These are phyloP conservation scores for Stereum hirsutum DNA, from an alignment of 1,284 basidiomycete genomes.

Conservation along the genomic window DNA sequence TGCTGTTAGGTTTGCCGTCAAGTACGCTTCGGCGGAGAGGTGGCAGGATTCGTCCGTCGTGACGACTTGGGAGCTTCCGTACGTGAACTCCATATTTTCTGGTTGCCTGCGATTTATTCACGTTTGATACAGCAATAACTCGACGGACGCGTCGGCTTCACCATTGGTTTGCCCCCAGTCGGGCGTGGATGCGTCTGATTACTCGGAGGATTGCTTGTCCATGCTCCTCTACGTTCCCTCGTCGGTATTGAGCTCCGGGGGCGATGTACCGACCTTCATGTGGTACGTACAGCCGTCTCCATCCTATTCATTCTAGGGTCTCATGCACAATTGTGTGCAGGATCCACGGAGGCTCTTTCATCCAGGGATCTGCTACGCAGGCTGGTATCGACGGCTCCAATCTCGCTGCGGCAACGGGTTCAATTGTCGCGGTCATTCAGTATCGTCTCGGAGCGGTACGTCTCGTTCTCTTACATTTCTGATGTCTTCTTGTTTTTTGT, in stretches of 20 bases:
- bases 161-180: slow-evolving; percentile 69
- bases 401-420: slow-evolving; percentile 62
- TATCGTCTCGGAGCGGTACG: slow-evolving; percentile 75
- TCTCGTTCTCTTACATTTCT: slow-evolving; percentile 7
- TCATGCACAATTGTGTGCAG: slow-evolving; percentile 26
- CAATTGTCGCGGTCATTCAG: slow-evolving; percentile 81
- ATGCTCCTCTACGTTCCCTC: slow-evolving; percentile 66
- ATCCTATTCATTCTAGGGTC: not conserved
- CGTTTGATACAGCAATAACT: slow-evolving; percentile 33
- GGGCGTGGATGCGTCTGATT: slow-evolving; percentile 33
- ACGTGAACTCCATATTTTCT: no score
- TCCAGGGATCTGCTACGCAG: slow-evolving; percentile 59
- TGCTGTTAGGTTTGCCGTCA: slow-evolving; percentile 49
- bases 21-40: slow-evolving; percentile 52
- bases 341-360: slow-evolving; percentile 85
- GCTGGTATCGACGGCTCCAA: slow-evolving; percentile 74
- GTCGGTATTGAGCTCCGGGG: slow-evolving; percentile 20
- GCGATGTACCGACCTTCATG: slow-evolving; percentile 45
- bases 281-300: slow-evolving; percentile 36
- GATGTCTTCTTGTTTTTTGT: not conserved
- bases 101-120: not conserved
- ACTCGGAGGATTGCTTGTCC: slow-evolving; percentile 72
- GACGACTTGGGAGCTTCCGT: slow-evolving; percentile 55
- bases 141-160: slow-evolving; percentile 39
- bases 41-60: slow-evolving; percentile 49